Evolutionary conservation across 371 early-diverging fungal genomes (phyloP), one percentile per base, ranked within the genome.

Genomic region (Nematocida parisii): DNA sequence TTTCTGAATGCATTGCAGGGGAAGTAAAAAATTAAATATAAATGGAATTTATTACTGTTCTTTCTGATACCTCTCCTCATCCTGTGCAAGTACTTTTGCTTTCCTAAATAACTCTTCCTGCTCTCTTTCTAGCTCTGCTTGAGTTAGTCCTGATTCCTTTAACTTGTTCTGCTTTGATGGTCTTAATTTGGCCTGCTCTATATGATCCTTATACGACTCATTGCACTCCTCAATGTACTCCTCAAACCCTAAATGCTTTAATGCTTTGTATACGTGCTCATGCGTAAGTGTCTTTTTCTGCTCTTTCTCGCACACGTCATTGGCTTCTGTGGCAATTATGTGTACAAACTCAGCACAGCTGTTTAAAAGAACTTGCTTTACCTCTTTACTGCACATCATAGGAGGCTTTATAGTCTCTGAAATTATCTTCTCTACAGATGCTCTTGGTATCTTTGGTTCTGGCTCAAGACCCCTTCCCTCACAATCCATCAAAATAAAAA

Each of bases 281-380:
- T 93, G 93, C 0, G 93, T 92, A 74, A 98, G 97, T 3, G 97
- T 97, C 88, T 97, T 98, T 85, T 94, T 95, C 20, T 91, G 89
- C 73, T 94, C 95, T 83, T 93, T 93, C 85, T 96, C 97, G 86
- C 96, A 96, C 33, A 92, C 91, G 60, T 94, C 94, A 87, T 96
- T 97, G 13, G 98, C 93, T 82, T 94, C 93, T 2, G 93, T 91
- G 27, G 85, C 58, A 7, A 88, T 66, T 33, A 84, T 64, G 64
- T 87, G 86, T 4, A 88, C 54, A 73, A 88, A 87, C 66, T 84
- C 77, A 27, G 96, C 93, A 86, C 95, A 94, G 84, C 94, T 93
- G 68, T 94, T 93, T 47, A 93, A 90, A 62, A 98, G 74, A 42
- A 96, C 85, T 85, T 96, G 95, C 61, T 94, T 90, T 18, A 95